A percentile compares a stretch with the other conserved stretches of the same genome.
These are phyloP conservation scores for Arthroderma uncinatum DNA, from an alignment of 2,329 filamentous ascomycete genomes.

Conservation along the genomic window DNA sequence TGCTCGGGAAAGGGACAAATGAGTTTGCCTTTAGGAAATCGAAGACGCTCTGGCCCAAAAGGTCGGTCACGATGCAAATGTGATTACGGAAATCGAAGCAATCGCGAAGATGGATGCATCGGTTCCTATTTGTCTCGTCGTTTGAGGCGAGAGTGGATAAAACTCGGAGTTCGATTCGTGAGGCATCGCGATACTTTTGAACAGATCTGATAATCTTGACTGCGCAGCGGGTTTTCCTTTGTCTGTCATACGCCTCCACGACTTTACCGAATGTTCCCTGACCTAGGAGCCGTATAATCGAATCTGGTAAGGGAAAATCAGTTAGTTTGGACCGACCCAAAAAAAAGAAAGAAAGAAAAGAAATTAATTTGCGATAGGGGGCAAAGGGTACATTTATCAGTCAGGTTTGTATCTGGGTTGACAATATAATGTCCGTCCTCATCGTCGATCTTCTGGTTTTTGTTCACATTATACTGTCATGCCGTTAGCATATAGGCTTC, in stretches of 20 bases:
- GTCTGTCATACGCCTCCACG: constrained; percentile 76
- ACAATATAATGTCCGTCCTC: constrained; percentile 97
- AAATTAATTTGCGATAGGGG: background rate
- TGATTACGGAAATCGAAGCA: constrained; percentile 97
- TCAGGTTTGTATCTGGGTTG: constrained; percentile 71
- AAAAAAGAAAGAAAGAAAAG: background rate
- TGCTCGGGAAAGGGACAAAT: constrained; percentile 96
- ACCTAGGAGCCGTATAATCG: constrained; percentile 77
- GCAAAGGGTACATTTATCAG: constrained; percentile 66
- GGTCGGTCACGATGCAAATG: constrained; percentile 72
- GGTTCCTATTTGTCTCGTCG: constrained; percentile 82
- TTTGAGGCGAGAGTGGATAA: constrained; percentile 85
- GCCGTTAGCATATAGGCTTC: background rate
- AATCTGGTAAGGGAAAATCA: constrained; percentile 45
- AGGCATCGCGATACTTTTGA: constrained; percentile 95
- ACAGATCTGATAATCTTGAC: constrained; percentile 98
- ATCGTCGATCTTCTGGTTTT: constrained; percentile 72
- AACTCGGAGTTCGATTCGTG: constrained; percentile 84
- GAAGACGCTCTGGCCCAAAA: constrained; percentile 90
- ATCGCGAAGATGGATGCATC: constrained; percentile 91
- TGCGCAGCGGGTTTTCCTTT: constrained; percentile 68
- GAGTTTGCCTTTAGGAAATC: constrained; percentile 93
- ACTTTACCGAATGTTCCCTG: constrained; percentile 99
- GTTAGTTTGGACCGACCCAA: constrained; percentile 7
- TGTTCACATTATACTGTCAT: constrained; percentile 36